A percentile compares a stretch with the other conserved stretches of the same genome.
These are phyloP conservation scores for Aspergillus sp. DNA, from an alignment of 2,329 filamentous ascomycete genomes.

Conservation along the genomic window DNA sequence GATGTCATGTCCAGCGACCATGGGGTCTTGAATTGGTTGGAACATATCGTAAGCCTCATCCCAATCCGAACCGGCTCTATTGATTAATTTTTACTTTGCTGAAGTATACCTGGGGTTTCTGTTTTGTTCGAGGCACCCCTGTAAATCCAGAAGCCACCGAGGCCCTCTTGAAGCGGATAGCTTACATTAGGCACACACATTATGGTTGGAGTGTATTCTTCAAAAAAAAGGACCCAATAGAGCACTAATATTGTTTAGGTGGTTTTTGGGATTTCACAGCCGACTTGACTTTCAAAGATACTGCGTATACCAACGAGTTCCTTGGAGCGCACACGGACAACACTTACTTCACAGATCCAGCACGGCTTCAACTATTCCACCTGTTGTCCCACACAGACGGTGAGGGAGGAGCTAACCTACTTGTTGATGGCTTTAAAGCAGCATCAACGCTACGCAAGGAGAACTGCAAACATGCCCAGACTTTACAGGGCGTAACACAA, in stretches of 20 bases:
- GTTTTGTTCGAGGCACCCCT: slow-evolving; percentile 71
- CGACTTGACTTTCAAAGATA: slow-evolving; percentile 83
- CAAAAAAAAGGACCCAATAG: background rate
- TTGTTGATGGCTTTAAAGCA: slow-evolving; percentile 83
- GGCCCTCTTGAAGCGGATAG: slow-evolving; percentile 73
- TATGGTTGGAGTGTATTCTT: slow-evolving; percentile 64
- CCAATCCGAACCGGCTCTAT: background rate
- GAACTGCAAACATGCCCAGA: slow-evolving; percentile 56
- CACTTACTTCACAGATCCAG: slow-evolving; percentile 92
- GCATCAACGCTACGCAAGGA: slow-evolving; percentile 60
- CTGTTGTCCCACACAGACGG: slow-evolving; percentile 71
- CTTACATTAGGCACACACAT: slow-evolving; percentile 85
- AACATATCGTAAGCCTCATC: slow-evolving; percentile 52
- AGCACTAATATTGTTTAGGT: slow-evolving; percentile 32
- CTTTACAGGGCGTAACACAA: slow-evolving; percentile 59
- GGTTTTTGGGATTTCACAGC: slow-evolving; percentile 85
- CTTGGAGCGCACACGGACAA: slow-evolving; percentile 89
- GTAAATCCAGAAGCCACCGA: slow-evolving; percentile 69
- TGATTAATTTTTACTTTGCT: slow-evolving; percentile 11
- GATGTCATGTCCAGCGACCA: slow-evolving; percentile 59
- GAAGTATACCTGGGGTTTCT: slow-evolving; percentile 71
- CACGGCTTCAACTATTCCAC: slow-evolving; percentile 90
- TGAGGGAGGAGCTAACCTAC: slow-evolving; percentile 70
- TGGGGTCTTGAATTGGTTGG: slow-evolving; percentile 62
- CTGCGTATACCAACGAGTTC: slow-evolving; percentile 83